phyloP scores from a whole-genome alignment of 164 flowering plant genomes.

The Sedum album region DNA sequence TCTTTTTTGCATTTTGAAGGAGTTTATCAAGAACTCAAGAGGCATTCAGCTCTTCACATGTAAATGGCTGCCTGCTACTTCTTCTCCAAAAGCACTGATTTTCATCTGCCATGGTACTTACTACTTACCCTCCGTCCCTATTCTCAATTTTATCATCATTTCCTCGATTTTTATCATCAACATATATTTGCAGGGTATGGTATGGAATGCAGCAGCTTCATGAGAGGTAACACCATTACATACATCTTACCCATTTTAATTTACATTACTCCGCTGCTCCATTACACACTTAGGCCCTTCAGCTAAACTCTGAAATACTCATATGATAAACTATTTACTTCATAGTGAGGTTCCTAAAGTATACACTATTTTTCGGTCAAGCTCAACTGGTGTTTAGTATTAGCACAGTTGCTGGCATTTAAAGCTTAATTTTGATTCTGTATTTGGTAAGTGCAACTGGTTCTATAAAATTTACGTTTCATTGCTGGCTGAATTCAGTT shows the following conservation, averaged over 20 bases:
- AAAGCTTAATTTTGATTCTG: background rate
- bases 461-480: background rate
- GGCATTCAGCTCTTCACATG: conserved; percentile 87
- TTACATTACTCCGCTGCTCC: no score
- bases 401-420: background rate
- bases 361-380: background rate
- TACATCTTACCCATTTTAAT: no score
- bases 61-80: conserved; percentile 76
- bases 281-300: no score
- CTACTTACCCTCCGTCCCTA: conserved; percentile 12
- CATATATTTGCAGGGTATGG: conserved; percentile 70
- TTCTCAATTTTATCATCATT: conserved; percentile 7
- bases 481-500: background rate
- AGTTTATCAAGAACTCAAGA: conserved; percentile 62
- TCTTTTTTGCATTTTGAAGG: conserved; percentile 26
- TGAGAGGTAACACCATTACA: conserved; percentile 87
- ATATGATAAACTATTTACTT: no score
- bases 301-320: no score
- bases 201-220: conserved; percentile 90
- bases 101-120: conserved; percentile 86
- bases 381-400: background rate
- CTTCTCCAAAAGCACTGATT: conserved; percentile 79
- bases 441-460: background rate
- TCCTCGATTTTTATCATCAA: conserved; percentile 15
- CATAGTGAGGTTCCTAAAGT: background rate